These are phyloP conservation scores for Trichosporon faecale DNA, from an alignment of 1,284 basidiomycete species.

Conservation along the genomic window DNA sequence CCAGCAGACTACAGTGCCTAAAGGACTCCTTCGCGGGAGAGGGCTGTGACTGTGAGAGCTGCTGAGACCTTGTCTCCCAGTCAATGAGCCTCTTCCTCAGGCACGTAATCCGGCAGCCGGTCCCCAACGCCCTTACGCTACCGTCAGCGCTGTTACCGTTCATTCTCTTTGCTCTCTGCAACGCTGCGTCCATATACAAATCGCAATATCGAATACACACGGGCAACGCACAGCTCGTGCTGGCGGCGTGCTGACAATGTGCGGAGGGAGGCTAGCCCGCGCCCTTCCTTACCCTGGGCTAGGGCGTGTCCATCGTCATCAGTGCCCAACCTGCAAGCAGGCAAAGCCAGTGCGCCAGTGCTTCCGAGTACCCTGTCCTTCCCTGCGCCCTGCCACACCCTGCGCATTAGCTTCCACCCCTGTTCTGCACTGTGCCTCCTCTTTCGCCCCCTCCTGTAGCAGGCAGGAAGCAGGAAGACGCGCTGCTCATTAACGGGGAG, in stretches of 20 bases:
- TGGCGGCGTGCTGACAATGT: neutral
- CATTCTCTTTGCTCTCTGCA: neutral
- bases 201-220: neutral
- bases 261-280: slow-evolving; percentile 4
- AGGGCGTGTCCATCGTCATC: neutral
- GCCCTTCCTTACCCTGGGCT: neutral
- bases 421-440: neutral
- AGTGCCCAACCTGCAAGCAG: neutral
- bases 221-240: neutral
- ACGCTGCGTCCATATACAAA: too few species aligned
- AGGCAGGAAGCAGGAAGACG: neutral
- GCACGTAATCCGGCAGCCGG: too few species aligned
- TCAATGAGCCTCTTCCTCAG: neutral
- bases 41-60: neutral
- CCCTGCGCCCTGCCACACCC: slow-evolving; percentile 1
- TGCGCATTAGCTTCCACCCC: neutral
- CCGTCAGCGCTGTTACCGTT: neutral
- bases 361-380: neutral
- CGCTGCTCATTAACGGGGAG: neutral
- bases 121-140: neutral
- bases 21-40: neutral
- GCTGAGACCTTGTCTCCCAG: too few species aligned
- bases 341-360: neutral
- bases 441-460: neutral
- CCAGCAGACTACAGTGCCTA: neutral